Percentiles rank a stretch among this genome's conserved stretches.
Conservation (phyloP, 2,329 filamentous ascomycete species). For the Xylariaceae sp. region DNA sequence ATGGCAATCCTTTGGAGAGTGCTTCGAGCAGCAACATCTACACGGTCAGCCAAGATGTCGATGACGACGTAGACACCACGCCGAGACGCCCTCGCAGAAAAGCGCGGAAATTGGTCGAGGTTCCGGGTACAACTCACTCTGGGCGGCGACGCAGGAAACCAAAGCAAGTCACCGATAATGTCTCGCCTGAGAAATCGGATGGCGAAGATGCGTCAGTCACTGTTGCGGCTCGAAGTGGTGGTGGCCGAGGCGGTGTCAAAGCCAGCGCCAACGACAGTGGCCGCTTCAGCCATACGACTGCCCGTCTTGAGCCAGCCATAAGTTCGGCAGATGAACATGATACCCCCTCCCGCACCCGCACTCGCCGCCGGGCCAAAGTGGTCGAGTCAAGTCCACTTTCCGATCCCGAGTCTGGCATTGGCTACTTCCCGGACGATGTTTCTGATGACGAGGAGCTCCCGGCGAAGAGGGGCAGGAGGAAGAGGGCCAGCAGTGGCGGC, state of each 20-base stretch:
- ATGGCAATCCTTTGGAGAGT: conserved; percentile 7
- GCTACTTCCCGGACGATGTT: conserved; percentile 5
- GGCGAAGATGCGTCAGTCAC: background rate
- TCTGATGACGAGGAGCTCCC: conserved; percentile 15
- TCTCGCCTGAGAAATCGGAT: background rate
- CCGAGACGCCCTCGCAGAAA: conserved; percentile 16
- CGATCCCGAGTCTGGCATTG: conserved; percentile 10
- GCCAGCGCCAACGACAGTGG: conserved; percentile 8
- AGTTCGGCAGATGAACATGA: conserved; percentile 12
- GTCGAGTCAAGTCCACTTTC: conserved; percentile 23
- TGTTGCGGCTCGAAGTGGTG: background rate
- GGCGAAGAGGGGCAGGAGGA: conserved; percentile 9
- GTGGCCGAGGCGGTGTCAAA: background rate
- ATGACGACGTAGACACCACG: conserved; percentile 11
- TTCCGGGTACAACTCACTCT: conserved; percentile 10
- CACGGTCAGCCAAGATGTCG: conserved; percentile 4
- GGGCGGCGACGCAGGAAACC: conserved; percentile 20
- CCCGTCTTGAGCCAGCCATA: conserved; percentile 18
- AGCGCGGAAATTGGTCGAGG: conserved; percentile 8
- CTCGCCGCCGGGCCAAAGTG: conserved; percentile 10
- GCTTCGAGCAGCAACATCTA: conserved; percentile 6
- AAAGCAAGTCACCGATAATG: conserved; percentile 8
- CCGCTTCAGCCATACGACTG: conserved; percentile 19
- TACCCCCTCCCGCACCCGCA: conserved; percentile 14
- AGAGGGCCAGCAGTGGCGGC: conserved; percentile 12